Evolutionary conservation across 2,329 filamentous ascomycete genomes (phyloP).

Genomic region (Pseudocercospora fijiensis): DNA sequence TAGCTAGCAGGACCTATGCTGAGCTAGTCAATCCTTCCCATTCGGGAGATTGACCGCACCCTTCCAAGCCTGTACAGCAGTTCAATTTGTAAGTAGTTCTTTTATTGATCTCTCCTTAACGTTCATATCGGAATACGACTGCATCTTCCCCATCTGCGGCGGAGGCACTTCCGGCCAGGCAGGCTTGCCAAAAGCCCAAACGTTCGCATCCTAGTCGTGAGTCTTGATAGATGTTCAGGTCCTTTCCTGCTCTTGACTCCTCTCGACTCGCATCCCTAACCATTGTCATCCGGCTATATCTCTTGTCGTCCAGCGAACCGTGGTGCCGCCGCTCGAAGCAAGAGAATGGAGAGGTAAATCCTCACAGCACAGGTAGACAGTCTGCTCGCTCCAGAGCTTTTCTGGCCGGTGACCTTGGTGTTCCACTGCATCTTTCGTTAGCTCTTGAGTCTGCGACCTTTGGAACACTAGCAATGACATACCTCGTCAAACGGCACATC

Average conservation of each 20-base stretch:
- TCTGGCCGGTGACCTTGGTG: slow-evolving; percentile 18
- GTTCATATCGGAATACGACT: slow-evolving; percentile 15
- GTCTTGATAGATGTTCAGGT: slow-evolving; percentile 42
- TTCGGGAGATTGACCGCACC: neutral
- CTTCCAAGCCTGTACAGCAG: too few species aligned
- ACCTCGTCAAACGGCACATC: slow-evolving; percentile 21
- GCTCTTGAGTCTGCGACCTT: slow-evolving; percentile 1
- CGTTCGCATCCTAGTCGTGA: slow-evolving; percentile 35
- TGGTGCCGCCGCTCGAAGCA: neutral
- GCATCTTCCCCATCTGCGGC: slow-evolving; percentile 34
- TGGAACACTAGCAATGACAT: slow-evolving; percentile 8
- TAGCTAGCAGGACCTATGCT: neutral
- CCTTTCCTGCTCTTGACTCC: too few species aligned
- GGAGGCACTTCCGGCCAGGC: slow-evolving; percentile 33
- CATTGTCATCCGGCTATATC: too few species aligned
- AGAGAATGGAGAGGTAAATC: too few species aligned
- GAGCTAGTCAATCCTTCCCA: neutral
- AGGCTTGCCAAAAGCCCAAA: slow-evolving; percentile 31
- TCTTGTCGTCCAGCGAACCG: neutral
- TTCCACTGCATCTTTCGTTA: slow-evolving; percentile 27
- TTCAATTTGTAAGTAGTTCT: neutral
- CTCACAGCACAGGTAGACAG: slow-evolving; percentile 40
- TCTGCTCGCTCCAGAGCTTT: slow-evolving; percentile 7
- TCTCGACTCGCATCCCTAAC: too few species aligned
- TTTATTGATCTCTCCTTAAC: neutral